phyloP scores from a whole-genome alignment of 805 yeast genomes.

The Lachancea kluyveri region DNA sequence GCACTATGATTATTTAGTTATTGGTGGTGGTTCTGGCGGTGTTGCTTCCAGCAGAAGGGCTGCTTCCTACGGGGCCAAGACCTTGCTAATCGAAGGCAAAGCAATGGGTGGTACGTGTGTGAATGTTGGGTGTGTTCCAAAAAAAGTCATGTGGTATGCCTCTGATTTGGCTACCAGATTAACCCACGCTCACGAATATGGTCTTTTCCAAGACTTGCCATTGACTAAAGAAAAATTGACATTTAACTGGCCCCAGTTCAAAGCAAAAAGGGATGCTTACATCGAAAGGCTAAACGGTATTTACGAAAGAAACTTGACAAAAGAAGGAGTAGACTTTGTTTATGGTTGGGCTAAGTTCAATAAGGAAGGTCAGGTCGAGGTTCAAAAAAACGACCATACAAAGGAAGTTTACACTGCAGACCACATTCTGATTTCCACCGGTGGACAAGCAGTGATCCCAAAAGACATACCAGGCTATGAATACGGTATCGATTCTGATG shows the following conservation, averaged over 20 bases:
- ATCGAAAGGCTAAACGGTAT: slow-evolving; percentile 84
- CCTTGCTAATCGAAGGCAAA: slow-evolving; percentile 72
- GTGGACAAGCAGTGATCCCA: slow-evolving; percentile 78
- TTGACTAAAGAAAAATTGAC: slow-evolving; percentile 44
- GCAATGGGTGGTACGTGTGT: slow-evolving; percentile 98
- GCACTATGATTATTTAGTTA: slow-evolving; percentile 87
- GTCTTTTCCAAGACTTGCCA: slow-evolving; percentile 57
- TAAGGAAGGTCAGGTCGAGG: slow-evolving; percentile 71
- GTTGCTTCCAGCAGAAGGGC: slow-evolving; percentile 98
- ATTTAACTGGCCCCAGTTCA: slow-evolving; percentile 79
- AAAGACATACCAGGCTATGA: slow-evolving; percentile 71
- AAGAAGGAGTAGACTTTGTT: slow-evolving; percentile 82
- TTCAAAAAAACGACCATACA: slow-evolving; percentile 56
- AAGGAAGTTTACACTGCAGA: slow-evolving; percentile 67
- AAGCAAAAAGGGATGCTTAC: slow-evolving; percentile 89
- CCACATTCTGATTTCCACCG: slow-evolving; percentile 83
- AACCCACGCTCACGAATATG: slow-evolving; percentile 74
- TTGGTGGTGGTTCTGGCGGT: slow-evolving; percentile 99
- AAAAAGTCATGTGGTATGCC: slow-evolving; percentile 98
- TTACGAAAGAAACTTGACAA: slow-evolving; percentile 78
- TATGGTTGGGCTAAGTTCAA: slow-evolving; percentile 83
- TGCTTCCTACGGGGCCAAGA: slow-evolving; percentile 86
- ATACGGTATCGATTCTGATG: slow-evolving; percentile 81
- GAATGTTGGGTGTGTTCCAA: slow-evolving; percentile 98
- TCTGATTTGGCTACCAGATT: slow-evolving; percentile 78